These are phyloP conservation scores for Ceriops tagal DNA, from an alignment of 345 rosid species.

Conservation along the genomic window DNA sequence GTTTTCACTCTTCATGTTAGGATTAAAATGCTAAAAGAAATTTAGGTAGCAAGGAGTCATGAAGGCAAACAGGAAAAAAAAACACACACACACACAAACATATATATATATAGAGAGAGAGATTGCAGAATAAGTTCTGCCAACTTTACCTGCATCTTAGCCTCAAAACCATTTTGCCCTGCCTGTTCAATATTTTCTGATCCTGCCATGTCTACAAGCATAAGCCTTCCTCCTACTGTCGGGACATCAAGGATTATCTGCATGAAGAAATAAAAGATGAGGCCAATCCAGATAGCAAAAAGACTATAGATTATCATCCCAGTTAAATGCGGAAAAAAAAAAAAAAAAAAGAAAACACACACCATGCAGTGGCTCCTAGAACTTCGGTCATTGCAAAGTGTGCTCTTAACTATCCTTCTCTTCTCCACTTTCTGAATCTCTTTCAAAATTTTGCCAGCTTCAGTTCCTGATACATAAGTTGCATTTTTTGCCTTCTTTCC, in stretches of 20 bases:
- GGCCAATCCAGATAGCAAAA: not conserved
- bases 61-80: too few relatives aligned
- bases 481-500: constrained; percentile 97
- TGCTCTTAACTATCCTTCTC: constrained; percentile 87
- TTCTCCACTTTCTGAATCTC: constrained; percentile 96
- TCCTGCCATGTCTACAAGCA: constrained; percentile 99
- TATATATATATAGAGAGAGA: too few relatives aligned
- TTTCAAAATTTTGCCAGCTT: constrained; percentile 79
- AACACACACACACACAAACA: too few relatives aligned
- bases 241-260: constrained; percentile 97
- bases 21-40: not conserved
- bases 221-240: constrained; percentile 87
- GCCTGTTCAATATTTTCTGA: constrained; percentile 98
- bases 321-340: not conserved
- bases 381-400: constrained; percentile 87
- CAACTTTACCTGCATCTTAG: constrained; percentile 86
- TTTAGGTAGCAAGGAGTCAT: too few relatives aligned
- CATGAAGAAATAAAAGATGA: not conserved
- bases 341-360: constrained; percentile 8
- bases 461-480: constrained; percentile 73
- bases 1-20: not conserved
- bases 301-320: not conserved
- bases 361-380: constrained; percentile 98
- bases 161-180: constrained; percentile 86
- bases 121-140: not conserved